Percentiles rank a stretch among this genome's conserved stretches.
Evolutionary conservation across 129 eudicot species (phyloP).

Genomic region (Heracleum sosnowskyi): DNA sequence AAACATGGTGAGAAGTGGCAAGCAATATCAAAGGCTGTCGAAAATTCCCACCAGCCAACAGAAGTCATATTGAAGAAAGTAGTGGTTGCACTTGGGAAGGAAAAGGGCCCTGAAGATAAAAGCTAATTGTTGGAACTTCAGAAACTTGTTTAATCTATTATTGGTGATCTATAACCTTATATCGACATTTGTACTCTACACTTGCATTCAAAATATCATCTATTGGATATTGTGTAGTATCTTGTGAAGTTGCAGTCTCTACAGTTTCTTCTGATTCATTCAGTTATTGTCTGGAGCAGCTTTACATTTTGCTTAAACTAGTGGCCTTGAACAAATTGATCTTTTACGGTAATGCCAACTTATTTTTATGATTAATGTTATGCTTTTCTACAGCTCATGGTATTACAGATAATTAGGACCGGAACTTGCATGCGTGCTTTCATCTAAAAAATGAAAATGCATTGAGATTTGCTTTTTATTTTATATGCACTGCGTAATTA

Average conservation of each 20-base stretch:
- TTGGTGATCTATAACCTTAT: not conserved
- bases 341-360: not conserved
- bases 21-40: conserved; percentile 72
- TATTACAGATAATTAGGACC: not conserved
- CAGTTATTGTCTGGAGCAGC: no score
- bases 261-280: not conserved
- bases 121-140: conserved; percentile 20
- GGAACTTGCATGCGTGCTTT: no score
- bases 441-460: no score
- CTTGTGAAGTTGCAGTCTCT: not conserved
- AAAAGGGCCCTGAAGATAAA: conserved; percentile 61
- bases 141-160: not conserved
- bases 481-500: not conserved
- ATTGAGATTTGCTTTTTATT: not conserved
- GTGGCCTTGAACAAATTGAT: not conserved
- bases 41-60: conserved; percentile 81
- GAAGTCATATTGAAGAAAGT: conserved; percentile 78
- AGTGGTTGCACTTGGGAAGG: conserved; percentile 65
- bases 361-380: not conserved
- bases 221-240: not conserved
- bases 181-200: not conserved
- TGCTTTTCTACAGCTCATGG: not conserved
- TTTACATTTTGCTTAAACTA: not conserved
- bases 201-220: not conserved
- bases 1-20: conserved; percentile 98